Percentiles rank a stretch among this genome's conserved stretches.
These are phyloP conservation scores for Umbelopsis sp. DNA, from an alignment of 192 early-diverging fungal genomes.

Conservation along the genomic window DNA sequence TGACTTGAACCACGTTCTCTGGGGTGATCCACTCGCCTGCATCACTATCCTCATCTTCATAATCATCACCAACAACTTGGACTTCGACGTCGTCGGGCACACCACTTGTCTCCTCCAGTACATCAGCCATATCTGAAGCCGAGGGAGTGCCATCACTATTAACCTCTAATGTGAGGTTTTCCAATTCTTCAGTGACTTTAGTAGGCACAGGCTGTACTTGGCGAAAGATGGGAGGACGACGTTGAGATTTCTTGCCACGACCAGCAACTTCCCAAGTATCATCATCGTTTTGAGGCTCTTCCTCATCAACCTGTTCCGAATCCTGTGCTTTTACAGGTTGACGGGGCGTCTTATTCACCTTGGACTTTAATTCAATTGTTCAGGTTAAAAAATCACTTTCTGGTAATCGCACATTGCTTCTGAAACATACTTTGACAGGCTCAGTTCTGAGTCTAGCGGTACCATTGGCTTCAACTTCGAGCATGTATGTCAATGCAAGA, in stretches of 20 bases:
- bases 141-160: no score
- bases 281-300: constrained; percentile 33
- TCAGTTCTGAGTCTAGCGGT: constrained; percentile 68
- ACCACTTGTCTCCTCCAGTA: neutral
- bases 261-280: constrained; percentile 52
- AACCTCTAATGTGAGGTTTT: neutral
- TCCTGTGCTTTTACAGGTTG: neutral
- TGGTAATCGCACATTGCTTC: no score
- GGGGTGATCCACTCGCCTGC: constrained; percentile 95
- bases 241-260: neutral
- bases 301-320: neutral
- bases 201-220: constrained; percentile 48
- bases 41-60: constrained; percentile 51
- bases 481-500: constrained; percentile 84
- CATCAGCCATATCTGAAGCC: neutral
- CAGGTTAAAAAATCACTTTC: no score
- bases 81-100: neutral
- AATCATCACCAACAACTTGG: constrained; percentile 23
- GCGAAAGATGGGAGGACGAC: constrained; percentile 21
- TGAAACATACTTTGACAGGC: constrained; percentile 49
- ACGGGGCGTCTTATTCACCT: constrained; percentile 1
- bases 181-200: constrained; percentile 26
- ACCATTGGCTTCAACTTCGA: constrained; percentile 82
- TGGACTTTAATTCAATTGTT: constrained; percentile 5
- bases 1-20: constrained; percentile 74